Evolutionary conservation across 345 rosid genomes (phyloP), one percentile per base, ranked within the genome.

Genomic region (Salix exigua): DNA sequence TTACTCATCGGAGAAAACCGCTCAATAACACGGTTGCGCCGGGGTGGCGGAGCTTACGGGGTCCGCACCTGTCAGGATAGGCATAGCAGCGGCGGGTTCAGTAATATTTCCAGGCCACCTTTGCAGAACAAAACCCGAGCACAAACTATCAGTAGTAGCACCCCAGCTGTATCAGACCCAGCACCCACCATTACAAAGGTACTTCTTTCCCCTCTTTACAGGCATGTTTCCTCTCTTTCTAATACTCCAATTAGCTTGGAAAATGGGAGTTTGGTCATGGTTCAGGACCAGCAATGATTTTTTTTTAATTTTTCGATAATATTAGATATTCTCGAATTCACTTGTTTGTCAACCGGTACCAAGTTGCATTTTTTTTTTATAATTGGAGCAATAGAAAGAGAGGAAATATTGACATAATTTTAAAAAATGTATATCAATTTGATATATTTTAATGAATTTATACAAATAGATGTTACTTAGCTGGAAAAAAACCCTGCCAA

Each of bases 131-230:
- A 72, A 38, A 70, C 68, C 4, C 79, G 67, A 37, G 76, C 86
- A 5, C 84, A 86, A 50, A 87, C 87, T 64, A 87, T 90, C 37
- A 66, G 63, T 46, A 46, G 50, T 11, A 46, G 50, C 11, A 60
- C 76, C 26, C 94, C 89, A 0, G 83, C 84, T 0, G 50, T 46
- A 4, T 78, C 94, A 1, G 90, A 88, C 78, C 83, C 90, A 7
- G 78, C 89, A 21, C 76, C 87, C 4, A 79, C 83, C 2, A 73
- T 75, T 10, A 85, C 82, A 68, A 90, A 90, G 94, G 93, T 89
- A 48, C 44, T 2, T 4, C 58, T 38, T 21, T 19, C 50, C 14
- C 50, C 50, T 46, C 50, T 7, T 25, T 3, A 0, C 28, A 21
- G 23, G 7, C 25, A n/a, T 0, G 14, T n/a, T 60, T 60, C 28